Evolutionary conservation across 108 stramenopile species (phyloP), one percentile per base, ranked within the genome.

Genomic region (Chaetoceros tenuissimus): DNA sequence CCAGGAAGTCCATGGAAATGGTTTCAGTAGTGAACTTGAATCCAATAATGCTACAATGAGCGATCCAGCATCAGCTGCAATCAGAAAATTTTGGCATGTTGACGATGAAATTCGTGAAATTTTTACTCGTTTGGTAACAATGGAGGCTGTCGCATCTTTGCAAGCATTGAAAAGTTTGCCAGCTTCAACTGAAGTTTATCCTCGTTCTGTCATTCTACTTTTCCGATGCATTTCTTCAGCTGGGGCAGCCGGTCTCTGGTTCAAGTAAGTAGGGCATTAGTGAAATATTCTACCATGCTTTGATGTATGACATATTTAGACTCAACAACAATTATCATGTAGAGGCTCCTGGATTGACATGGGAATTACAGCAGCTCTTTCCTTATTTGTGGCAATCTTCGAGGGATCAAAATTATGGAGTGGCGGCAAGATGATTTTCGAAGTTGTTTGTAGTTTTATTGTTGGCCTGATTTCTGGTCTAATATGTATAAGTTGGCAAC

Each of bases 401-500:
- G 55, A 44, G 31, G 55, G 25, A 19, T 49, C 28, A 20, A 26
- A 16, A 26, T 49, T 60, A 24, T 67, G 46, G 43, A 53, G 53
- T 46, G 53, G 52, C n/a, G 69, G 64, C 28, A 53, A 63, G 22
- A 48, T 70, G 19, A 31, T 64, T 31, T 59, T 64, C 21, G 69
- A 70, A 64, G 51, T 59, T n/a, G 31, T 70, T 46, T 46, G 48
- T 20, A 53, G 57, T 26, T 51, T 58, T 19, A 3, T 64, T 19
- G 69, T 70, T 50, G 69, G 69, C 28, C 21, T 64, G 3, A 20
- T 48, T 7, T 57, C 69, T 23, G 62, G 69, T 26, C 28, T 64
- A 1, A 53, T 70, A 5, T 21, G 57, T 25, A 21, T 64, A 10
- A 5, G 3, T 31, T 70, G 46, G 28, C 62, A 61, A 20, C 16